Evolutionary conservation across 2,329 filamentous ascomycete species (phyloP), one percentile per base, ranked within the genome.

Genomic region (Mollisiaceae sp.): DNA sequence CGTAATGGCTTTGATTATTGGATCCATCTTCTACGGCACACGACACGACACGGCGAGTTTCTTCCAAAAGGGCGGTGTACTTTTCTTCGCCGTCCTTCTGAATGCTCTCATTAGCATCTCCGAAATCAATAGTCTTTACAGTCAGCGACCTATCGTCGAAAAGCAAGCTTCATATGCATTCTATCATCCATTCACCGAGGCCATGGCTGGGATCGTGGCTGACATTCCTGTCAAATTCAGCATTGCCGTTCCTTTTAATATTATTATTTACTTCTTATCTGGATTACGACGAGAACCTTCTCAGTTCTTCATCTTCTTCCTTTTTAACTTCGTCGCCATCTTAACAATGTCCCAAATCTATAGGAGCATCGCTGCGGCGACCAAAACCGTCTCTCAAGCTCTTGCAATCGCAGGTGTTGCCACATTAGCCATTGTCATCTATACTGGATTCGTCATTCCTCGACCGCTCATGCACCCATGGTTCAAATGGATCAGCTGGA

Each of bases 101-200:
- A 91, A 89, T 74, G 88, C 87, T n/a, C 88, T 90, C 71, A 82
- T 83, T 66, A 85, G 83, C 68, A 84, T 86, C 60, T 78, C 84
- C 12, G 88, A 90, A 73, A 89, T 97, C 75, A 80, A 95, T 0
- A n/a, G 58, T 36, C 83, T 97, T 2, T 97, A 95, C 75, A 85
- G 90, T 2, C 93, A 97, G 85, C 90, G 94, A 38, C 91, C 92
- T 0, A 97, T 97, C 71, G 92, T 97, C 65, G 93, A 97, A 76
- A 97, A 97, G 77, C 94, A 98, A 73, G 82, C 85, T 61, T 88
- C 91, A 60, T 97, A 97, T 76, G 93, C 93, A 22, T 84, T 97
- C 27, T 97, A 97, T 72, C 94, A 97, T 74, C 93, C 94, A 0
- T 94, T 91, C 14, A 91, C 93, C 6, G 93, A 97, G 82, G 92